Percentiles rank a stretch among this genome's conserved stretches.
These are phyloP conservation scores for Xylariaceae sp. DNA, from an alignment of 2,329 filamentous ascomycete genomes.

Conservation along the genomic window DNA sequence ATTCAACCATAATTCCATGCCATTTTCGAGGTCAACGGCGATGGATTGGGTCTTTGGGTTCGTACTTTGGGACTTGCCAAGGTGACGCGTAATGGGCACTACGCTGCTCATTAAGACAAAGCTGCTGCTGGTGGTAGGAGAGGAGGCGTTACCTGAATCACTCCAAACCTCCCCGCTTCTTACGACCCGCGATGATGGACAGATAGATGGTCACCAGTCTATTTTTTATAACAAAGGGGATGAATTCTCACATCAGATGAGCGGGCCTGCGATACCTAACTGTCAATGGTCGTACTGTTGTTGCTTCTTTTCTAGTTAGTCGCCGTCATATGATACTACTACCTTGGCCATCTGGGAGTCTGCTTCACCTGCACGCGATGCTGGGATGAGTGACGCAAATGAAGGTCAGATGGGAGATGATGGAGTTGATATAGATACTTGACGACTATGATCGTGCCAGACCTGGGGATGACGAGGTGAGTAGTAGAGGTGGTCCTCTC, in stretches of 20 bases:
- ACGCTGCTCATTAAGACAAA: constrained; percentile 16
- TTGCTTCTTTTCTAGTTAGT: neutral
- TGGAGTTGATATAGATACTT: neutral
- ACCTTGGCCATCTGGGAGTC: neutral
- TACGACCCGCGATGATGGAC: constrained; percentile 16
- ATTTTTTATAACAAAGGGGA: constrained; percentile 1
- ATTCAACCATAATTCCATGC: constrained; percentile 10
- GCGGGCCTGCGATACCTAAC: neutral
- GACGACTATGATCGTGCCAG: neutral
- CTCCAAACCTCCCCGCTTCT: constrained; percentile 22
- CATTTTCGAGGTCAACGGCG: neutral
- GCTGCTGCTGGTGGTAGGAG: constrained; percentile 16
- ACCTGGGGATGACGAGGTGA: neutral
- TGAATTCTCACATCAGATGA: neutral
- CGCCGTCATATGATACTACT: neutral
- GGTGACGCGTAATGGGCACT: constrained; percentile 10
- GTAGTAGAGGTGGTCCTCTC: constrained; percentile 12
- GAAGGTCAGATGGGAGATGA: constrained; percentile 3
- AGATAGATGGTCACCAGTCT: constrained; percentile 9
- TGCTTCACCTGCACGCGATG: neutral
- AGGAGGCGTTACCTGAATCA: constrained; percentile 20
- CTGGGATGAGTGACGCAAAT: constrained; percentile 6
- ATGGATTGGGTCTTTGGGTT: constrained; percentile 7
- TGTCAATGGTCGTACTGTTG: neutral
- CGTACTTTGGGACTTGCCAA: neutral